A percentile compares a stretch with the other conserved stretches of the same genome.
Conservation (phyloP, 2,329 filamentous ascomycete species). For the Aspergillus piperis region DNA sequence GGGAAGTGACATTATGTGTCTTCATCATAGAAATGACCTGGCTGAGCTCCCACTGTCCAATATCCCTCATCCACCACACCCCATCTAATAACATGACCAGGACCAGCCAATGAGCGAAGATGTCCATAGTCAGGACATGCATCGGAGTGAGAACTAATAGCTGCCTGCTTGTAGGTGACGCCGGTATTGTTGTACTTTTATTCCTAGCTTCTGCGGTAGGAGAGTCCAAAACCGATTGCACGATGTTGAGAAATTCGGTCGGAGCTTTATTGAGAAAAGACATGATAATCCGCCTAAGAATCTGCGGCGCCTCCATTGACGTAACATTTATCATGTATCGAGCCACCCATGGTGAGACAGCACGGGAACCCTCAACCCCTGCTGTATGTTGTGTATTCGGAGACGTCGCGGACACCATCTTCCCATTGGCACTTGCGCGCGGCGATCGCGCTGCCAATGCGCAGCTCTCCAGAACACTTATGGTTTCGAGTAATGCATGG, state of each 20-base stretch:
- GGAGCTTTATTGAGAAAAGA: conserved; percentile 46
- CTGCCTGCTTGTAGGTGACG: conserved; percentile 2
- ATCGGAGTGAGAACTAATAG: conserved; percentile 7
- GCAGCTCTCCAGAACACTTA: conserved; percentile 24
- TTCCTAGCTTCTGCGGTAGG: conserved; percentile 2
- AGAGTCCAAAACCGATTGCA: conserved; percentile 35
- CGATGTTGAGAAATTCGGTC: conserved; percentile 33
- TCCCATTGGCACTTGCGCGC: not conserved
- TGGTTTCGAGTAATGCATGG: conserved; percentile 19
- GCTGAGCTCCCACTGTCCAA: conserved; percentile 29
- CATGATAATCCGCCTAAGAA: conserved; percentile 42
- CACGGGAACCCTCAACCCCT: not conserved
- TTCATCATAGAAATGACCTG: conserved; percentile 26
- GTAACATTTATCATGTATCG: conserved; percentile 40
- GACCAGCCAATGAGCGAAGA: conserved; percentile 38
- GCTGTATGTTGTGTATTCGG: not conserved
- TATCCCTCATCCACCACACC: conserved; percentile 39
- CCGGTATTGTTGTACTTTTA: conserved; percentile 3
- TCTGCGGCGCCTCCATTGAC: conserved; percentile 32
- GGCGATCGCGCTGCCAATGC: conserved; percentile 22
- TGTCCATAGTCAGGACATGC: conserved; percentile 26
- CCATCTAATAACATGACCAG: conserved; percentile 32
- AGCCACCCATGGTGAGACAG: conserved; percentile 40
- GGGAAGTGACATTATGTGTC: conserved; percentile 12
- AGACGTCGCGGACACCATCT: not conserved